These are phyloP conservation scores for Brasenia schreberi DNA, from an alignment of 164 flowering plant species.

Conservation along the genomic window DNA sequence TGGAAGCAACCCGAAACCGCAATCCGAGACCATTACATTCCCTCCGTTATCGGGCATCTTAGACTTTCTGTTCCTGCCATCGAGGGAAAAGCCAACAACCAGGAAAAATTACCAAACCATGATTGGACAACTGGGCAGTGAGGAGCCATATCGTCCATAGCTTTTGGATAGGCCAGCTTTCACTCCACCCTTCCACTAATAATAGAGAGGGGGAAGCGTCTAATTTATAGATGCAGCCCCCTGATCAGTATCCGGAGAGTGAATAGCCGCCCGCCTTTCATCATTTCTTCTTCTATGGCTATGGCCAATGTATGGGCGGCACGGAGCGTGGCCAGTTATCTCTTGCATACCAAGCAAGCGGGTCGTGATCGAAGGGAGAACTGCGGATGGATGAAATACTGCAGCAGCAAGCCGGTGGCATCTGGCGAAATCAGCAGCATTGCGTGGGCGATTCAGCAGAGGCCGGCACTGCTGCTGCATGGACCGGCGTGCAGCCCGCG, in stretches of 20 bases:
- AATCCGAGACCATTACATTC: too few species aligned
- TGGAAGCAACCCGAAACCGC: too few species aligned
- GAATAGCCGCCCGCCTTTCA: neutral
- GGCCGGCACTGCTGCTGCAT: slow-evolving; percentile 44
- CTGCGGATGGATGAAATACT: neutral
- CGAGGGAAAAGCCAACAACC: too few species aligned
- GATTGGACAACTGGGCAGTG: neutral
- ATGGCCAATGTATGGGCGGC: neutral
- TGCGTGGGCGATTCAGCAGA: slow-evolving; percentile 76
- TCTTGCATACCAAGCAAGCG: neutral
- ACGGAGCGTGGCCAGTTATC: neutral
- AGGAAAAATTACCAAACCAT: too few species aligned
- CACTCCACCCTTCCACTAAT: neutral
- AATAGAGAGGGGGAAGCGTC: too few species aligned
- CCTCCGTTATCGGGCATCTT: too few species aligned
- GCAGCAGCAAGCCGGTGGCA: neutral
- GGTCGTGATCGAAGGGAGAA: neutral
- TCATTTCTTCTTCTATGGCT: neutral
- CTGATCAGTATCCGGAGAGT: neutral
- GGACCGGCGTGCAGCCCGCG: neutral
- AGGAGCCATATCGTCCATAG: neutral
- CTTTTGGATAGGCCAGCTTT: neutral
- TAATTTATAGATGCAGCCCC: neutral
- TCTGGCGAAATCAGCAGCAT: slow-evolving; percentile 17
- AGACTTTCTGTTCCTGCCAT: too few species aligned